Base-by-base conservation (phyloP, 2,329 filamentous ascomycete species). In the Monosporascus sp. region DNA sequence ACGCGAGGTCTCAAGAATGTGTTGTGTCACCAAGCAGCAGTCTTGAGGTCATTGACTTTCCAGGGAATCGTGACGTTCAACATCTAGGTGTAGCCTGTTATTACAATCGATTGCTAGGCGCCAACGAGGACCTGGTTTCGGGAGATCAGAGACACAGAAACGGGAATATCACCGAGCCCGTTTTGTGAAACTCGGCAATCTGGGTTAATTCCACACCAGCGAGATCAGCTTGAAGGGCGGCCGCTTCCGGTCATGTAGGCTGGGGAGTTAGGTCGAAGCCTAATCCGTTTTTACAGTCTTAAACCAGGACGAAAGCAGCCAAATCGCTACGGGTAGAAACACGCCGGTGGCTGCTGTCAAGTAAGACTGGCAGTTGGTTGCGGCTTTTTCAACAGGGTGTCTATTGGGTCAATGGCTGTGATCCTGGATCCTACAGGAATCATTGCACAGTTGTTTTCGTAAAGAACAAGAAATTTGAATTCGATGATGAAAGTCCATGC, bases 1-100 rank as follows among this genome's bases (percentile, higher is more conserved):
- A 20, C 27, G 27, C 38, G 45, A 41, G 24, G 34, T 47, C 44
- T n/a, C 3, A 40, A 48, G 49, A 56, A 55, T 58, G 49, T 46
- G 26, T 44, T 52, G 53, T 59, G 53, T 54, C 52, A 56, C 49
- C 49, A 44, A 26, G 38, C 27, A 38, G n/a, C 36, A 55, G 45
- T 60, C 52, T 58, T 61, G 59, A 55, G 50, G 59, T 61, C 59
- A 61, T 60, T 47, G 59, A 61, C 48, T 59, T 45, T 38, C 14
- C 27, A 14, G 34, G 8, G 24, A 8, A 22, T 5, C 24, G 44
- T 27, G 31, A 37, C 20, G 49, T 27, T 50, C 16, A 22, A 22
- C 26, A 34, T 27, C 19, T 37, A 52, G 36, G 48, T 36, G 43
- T 49, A 27, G 24, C 49, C 45, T 48, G 40, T 36, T 20, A 49